These are phyloP conservation scores for Eimeria mitis DNA, from an alignment of 169 alveolate genomes.

Conservation along the genomic window DNA sequence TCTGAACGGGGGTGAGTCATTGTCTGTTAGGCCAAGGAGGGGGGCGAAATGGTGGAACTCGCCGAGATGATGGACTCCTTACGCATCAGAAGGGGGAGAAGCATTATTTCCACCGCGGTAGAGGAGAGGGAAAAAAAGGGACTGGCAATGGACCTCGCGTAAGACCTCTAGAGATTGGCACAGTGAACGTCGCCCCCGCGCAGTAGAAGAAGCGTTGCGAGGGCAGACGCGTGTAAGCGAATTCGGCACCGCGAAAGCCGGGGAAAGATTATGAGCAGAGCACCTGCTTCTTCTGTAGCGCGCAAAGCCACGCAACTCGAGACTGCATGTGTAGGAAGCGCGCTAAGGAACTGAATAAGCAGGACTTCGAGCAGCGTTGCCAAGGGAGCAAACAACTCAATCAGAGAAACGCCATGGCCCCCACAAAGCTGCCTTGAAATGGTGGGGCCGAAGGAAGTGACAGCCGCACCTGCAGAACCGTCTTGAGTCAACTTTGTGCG, in stretches of 20 bases:
- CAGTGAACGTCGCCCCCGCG: neutral
- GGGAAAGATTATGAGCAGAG: neutral
- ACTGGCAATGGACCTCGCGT: neutral
- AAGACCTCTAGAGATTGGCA: neutral
- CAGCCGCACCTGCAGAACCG: neutral
- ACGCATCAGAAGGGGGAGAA: no score
- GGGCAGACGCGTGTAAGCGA: neutral
- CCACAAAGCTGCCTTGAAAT: neutral
- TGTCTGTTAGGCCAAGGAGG: no score
- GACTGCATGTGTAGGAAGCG: neutral
- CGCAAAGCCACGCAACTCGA: neutral
- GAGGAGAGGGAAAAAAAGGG: neutral
- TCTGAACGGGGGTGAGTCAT: no score
- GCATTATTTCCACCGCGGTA: no score
- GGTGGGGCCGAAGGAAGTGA: neutral
- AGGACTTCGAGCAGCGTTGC: neutral
- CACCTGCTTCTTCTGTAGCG: neutral
- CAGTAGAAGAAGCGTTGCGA: neutral
- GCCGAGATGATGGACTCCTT: no score
- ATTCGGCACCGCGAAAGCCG: no score
- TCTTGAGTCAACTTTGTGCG: neutral
- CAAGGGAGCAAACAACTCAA: neutral
- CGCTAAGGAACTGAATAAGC: neutral
- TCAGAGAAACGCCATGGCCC: neutral
- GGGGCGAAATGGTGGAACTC: no score